These are phyloP conservation scores for Dichotomocladium elegans DNA, from an alignment of 371 early-diverging fungal genomes.

Conservation along the genomic window DNA sequence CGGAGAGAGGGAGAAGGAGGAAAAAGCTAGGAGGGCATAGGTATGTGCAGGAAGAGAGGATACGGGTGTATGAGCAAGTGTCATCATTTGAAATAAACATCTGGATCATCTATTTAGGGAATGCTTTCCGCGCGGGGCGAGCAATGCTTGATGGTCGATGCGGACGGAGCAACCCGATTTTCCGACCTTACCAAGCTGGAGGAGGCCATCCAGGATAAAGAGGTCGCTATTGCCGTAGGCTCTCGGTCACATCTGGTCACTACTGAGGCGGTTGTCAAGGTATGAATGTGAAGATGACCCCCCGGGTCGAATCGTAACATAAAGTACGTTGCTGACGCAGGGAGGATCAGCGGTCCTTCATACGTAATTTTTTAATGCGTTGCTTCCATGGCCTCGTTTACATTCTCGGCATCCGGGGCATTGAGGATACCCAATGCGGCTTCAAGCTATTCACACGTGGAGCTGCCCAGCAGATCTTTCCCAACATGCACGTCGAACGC, in stretches of 20 bases:
- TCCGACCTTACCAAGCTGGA: constrained; percentile 73
- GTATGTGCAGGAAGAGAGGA: no score
- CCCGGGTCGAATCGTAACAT: no score
- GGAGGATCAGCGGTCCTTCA: constrained; percentile 81
- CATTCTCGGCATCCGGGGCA: constrained; percentile 75
- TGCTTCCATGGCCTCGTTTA: constrained; percentile 87
- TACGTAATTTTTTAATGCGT: constrained; percentile 90
- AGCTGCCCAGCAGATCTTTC: constrained; percentile 76
- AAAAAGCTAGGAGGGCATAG: no score
- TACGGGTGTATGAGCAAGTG: no score
- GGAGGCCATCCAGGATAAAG: constrained; percentile 27
- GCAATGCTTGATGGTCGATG: constrained; percentile 87
- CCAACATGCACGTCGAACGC: constrained; percentile 90
- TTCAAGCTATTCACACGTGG: constrained; percentile 89
- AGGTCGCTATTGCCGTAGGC: constrained; percentile 76
- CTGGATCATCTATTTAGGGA: constrained; percentile 52
- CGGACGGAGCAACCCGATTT: constrained; percentile 93
- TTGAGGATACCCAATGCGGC: constrained; percentile 95
- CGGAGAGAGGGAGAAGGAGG: no score
- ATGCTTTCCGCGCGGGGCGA: constrained; percentile 80
- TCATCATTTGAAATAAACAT: no score
- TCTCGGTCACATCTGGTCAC: constrained; percentile 88
- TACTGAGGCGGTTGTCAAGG: constrained; percentile 93
- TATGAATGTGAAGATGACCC: constrained; percentile 23
- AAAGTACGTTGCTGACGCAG: no score